Evolutionary conservation across 768 basidiomycete genomes (phyloP), one percentile per base, ranked within the genome.

Genomic region (Gautieria morchelliformis): DNA sequence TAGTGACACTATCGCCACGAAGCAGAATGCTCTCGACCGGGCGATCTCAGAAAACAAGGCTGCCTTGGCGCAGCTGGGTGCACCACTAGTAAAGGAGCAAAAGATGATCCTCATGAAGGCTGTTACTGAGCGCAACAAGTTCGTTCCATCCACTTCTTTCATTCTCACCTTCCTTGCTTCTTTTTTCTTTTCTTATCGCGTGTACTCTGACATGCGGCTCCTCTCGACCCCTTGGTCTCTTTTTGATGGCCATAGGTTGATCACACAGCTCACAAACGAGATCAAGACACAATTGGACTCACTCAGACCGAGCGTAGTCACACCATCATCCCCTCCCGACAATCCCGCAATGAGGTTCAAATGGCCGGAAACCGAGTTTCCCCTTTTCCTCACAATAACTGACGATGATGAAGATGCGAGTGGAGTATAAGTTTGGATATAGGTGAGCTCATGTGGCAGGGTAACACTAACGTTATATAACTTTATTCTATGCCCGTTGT

Each of bases 71-170:
- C 35, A 57, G 15, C 37, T 47, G 27, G 30, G 48, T 12, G 32
- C 22, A 11, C 35, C 45, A 49, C 10, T 37, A 12, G 35, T 6
- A 2, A 47, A 48, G 33, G 35, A 57, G 45, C 17, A 39, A n/a
- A 57, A 57, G 35, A 3, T 45, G 37, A 40, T 32, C 47, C 15
- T 57, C 17, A 39, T 57, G 35, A 57, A 49, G 17, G 35, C 45
- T 17, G 32, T 57, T n/a, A 30, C 12, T 19, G 56, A 57, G 48
- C 56, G 56, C 17, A 57, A 57, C 48, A 57, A 57, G 56, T 57
- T 47, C 53, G 53, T 55, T 27, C 24, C 33, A n/a, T 53, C 51
- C 51, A 52, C 35, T 33, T 51, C 32, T 27, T 33, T 51, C 11
- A 5, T 30, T 24, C 49, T 27, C 32, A 3, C 24, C 32, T 3